phyloP scores from a whole-genome alignment of 108 stramenopile genomes.

The Fistulifera pelliculosa region DNA sequence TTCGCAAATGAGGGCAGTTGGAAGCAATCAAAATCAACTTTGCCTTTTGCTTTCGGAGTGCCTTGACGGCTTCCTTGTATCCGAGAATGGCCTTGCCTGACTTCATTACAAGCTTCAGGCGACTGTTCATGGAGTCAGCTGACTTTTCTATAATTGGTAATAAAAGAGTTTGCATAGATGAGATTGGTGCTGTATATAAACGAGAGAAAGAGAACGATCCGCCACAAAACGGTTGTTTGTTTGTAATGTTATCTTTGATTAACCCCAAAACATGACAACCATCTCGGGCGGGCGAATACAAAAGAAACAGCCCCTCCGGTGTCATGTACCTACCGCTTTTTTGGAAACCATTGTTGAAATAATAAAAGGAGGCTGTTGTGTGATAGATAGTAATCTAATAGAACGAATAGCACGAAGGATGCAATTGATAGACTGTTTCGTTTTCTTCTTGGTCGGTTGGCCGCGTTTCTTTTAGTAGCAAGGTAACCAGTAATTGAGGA shows the following conservation, averaged over 20 bases:
- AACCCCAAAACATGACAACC: slow-evolving; percentile 47
- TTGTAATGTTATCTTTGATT: neutral
- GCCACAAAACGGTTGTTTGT: slow-evolving; percentile 1
- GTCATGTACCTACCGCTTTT: slow-evolving; percentile 81
- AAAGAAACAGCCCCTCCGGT: slow-evolving; percentile 75
- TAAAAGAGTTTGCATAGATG: neutral
- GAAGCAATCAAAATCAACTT: slow-evolving; percentile 94
- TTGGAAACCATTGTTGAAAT: slow-evolving; percentile 65
- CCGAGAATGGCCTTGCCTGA: slow-evolving; percentile 96
- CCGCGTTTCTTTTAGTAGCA: no score
- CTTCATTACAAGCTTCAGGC: slow-evolving; percentile 99
- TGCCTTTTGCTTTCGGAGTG: slow-evolving; percentile 86
- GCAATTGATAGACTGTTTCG: no score
- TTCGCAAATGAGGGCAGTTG: slow-evolving; percentile 96
- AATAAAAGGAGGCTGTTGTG: neutral
- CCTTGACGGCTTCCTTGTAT: slow-evolving; percentile 93
- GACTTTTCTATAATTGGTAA: slow-evolving; percentile 59
- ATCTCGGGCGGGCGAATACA: slow-evolving; percentile 82
- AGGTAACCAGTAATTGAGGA: no score
- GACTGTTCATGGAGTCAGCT: slow-evolving; percentile 96
- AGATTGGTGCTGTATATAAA: no score
- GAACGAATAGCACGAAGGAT: no score
- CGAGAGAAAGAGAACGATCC: no score
- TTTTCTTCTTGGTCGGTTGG: no score
- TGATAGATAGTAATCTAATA: no score